phyloP scores from a whole-genome alignment of 1,139 yeast genomes.

The Blastobotrys indianensis region DNA sequence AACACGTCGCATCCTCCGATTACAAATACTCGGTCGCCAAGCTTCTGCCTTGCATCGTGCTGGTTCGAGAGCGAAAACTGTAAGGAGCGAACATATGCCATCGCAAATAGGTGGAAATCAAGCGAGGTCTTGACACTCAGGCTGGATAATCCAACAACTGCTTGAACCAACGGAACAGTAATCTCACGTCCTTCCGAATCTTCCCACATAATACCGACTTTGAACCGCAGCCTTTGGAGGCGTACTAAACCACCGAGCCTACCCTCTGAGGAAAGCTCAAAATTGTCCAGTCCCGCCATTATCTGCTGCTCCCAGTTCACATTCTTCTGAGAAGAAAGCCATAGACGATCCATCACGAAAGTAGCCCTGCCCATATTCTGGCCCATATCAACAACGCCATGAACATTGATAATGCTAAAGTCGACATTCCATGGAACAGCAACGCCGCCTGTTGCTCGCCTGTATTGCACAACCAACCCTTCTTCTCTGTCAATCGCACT shows the following conservation, averaged over 20 bases:
- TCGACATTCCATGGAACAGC: conserved; percentile 76
- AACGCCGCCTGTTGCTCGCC: conserved; percentile 55
- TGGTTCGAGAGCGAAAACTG: conserved; percentile 64
- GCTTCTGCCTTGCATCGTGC: conserved; percentile 37
- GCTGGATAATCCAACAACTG: conserved; percentile 52
- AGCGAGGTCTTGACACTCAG: conserved; percentile 60
- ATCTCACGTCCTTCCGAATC: conserved; percentile 35
- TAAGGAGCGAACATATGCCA: conserved; percentile 48
- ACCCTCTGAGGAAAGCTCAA: conserved; percentile 60
- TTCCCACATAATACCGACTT: conserved; percentile 67
- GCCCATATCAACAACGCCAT: conserved; percentile 68
- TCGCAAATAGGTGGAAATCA: conserved; percentile 79
- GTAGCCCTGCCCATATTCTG: conserved; percentile 69
- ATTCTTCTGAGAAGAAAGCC: conserved; percentile 66
- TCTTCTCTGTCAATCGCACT: conserved; percentile 4
- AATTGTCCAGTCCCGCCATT: conserved; percentile 50
- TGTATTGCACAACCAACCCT: conserved; percentile 44
- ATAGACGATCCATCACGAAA: conserved; percentile 50
- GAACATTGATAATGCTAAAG: conserved; percentile 48
- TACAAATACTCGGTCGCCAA: conserved; percentile 55
- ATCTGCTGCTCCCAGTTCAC: conserved; percentile 70
- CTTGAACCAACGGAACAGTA: conserved; percentile 59
- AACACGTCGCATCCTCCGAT: conserved; percentile 50
- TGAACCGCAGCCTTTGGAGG: conserved; percentile 46
- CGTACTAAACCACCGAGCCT: conserved; percentile 68